Conservation (phyloP, 1,139 yeast species). For the Nakaseomyces nivariensis region DNA sequence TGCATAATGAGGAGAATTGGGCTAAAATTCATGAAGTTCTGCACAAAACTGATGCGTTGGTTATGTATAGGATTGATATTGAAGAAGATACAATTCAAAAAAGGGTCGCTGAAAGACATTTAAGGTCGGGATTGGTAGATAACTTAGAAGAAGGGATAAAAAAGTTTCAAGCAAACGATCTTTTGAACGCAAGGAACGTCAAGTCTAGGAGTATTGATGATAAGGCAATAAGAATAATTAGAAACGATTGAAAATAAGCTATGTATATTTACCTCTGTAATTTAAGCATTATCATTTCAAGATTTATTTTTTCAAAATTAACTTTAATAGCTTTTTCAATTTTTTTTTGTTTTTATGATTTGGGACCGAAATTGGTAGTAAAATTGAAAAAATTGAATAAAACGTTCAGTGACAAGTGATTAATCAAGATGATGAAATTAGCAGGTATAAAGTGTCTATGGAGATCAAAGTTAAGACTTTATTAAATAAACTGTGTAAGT, state of each 20-base stretch:
- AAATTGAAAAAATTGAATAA: too few relatives aligned
- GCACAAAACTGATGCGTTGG: slow-evolving; percentile 12
- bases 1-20: slow-evolving; percentile 46
- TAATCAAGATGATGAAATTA: too few relatives aligned
- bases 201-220: slow-evolving; percentile 34
- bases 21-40: slow-evolving; percentile 29
- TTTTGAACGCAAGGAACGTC: slow-evolving; percentile 54
- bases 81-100: slow-evolving; percentile 39
- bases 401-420: too few relatives aligned
- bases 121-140: slow-evolving; percentile 54
- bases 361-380: too few relatives aligned
- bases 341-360: background rate
- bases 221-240: slow-evolving; percentile 28
- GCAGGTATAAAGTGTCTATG: too few relatives aligned
- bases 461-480: too few relatives aligned
- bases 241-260: slow-evolving; percentile 21
- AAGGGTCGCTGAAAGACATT: slow-evolving; percentile 63
- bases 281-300: too few relatives aligned
- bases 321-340: background rate
- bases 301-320: too few relatives aligned
- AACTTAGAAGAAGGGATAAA: slow-evolving; percentile 48
- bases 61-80: slow-evolving; percentile 32
- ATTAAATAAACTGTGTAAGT: background rate
- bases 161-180: slow-evolving; percentile 61
- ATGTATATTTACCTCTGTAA: background rate